Evolutionary conservation across 2,329 filamentous ascomycete genomes (phyloP).

Genomic region (Orbilia oligospora): DNA sequence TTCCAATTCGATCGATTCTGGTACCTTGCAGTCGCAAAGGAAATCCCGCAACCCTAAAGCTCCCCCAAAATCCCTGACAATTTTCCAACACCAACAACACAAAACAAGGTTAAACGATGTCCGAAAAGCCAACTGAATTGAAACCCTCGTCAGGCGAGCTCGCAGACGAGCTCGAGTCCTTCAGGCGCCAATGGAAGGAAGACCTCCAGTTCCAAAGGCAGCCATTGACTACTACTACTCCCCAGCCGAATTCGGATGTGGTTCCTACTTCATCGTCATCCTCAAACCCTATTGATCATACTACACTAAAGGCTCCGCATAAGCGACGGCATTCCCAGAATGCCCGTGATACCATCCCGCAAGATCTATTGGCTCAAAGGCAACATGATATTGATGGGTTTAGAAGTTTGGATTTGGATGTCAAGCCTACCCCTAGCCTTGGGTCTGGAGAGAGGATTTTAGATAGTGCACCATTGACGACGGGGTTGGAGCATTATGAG

Average conservation of each 20-base stretch:
- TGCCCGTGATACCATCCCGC: constrained; percentile 32
- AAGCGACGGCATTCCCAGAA: constrained; percentile 40
- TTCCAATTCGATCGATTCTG: constrained; percentile 8
- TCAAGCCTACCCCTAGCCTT: constrained; percentile 31
- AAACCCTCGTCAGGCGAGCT: constrained; percentile 47
- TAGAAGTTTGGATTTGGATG: constrained; percentile 46
- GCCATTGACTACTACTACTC: constrained; percentile 50
- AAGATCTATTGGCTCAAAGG: constrained; percentile 26
- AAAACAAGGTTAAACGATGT: constrained; percentile 23
- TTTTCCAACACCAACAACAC: constrained; percentile 46
- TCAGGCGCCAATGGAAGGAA: constrained; percentile 86
- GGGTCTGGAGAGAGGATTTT: constrained; percentile 40
- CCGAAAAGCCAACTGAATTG: constrained; percentile 32
- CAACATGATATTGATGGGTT: constrained; percentile 41
- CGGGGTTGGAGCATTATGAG: constrained; percentile 93
- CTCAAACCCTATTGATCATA: constrained; percentile 62
- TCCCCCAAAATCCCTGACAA: constrained; percentile 11
- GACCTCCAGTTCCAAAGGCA: constrained; percentile 69
- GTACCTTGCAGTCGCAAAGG: constrained; percentile 10
- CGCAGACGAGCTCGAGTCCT: constrained; percentile 81
- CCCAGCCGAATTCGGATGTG: constrained; percentile 64
- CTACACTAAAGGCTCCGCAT: constrained; percentile 47
- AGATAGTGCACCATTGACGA: constrained; percentile 65
- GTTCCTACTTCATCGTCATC: constrained; percentile 65
- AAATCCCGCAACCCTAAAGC: constrained; percentile 29